A percentile compares a stretch with the other conserved stretches of the same genome.
These are phyloP conservation scores for Tolypocladium nubicola DNA, from an alignment of 2,329 filamentous ascomycete genomes.

Conservation along the genomic window DNA sequence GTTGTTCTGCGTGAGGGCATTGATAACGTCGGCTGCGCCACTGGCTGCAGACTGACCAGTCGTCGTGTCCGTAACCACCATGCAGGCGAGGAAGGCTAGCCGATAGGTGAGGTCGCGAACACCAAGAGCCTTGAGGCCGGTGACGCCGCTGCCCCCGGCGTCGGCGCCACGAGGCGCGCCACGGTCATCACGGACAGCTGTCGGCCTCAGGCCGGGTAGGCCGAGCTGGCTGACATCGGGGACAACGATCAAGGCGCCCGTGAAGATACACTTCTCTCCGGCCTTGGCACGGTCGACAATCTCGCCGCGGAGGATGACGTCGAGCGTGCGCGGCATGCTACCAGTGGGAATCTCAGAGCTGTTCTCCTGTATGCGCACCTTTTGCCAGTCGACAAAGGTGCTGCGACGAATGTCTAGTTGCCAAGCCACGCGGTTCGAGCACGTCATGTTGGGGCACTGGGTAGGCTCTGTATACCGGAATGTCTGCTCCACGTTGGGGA, in stretches of 20 bases:
- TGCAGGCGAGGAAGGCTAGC: slow-evolving; percentile 92
- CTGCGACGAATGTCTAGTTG: slow-evolving; percentile 92
- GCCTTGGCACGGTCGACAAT: slow-evolving; percentile 97
- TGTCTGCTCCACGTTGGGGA: slow-evolving; percentile 90
- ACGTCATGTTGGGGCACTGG: slow-evolving; percentile 81
- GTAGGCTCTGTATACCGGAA: slow-evolving; percentile 96
- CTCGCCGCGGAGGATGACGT: slow-evolving; percentile 90
- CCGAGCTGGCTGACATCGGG: slow-evolving; percentile 93
- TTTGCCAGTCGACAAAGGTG: slow-evolving; percentile 98
- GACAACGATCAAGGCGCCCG: slow-evolving; percentile 88
- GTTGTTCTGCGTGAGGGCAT: slow-evolving; percentile 56
- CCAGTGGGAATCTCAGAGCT: slow-evolving; percentile 96
- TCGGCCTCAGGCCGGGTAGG: slow-evolving; percentile 73
- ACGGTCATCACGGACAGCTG: slow-evolving; percentile 73
- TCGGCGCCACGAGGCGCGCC: slow-evolving; percentile 65
- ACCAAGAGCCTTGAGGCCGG: slow-evolving; percentile 82
- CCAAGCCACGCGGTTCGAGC: slow-evolving; percentile 88
- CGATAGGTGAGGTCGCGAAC: slow-evolving; percentile 92
- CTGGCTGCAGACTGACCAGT: slow-evolving; percentile 60
- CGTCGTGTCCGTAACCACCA: slow-evolving; percentile 83
- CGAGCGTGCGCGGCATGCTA: slow-evolving; percentile 97
- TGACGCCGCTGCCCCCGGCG: slow-evolving; percentile 73
- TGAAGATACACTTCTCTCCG: slow-evolving; percentile 97
- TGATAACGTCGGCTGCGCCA: slow-evolving; percentile 67
- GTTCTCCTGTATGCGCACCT: slow-evolving; percentile 96